A percentile compares a stretch with the other conserved stretches of the same genome.
These are phyloP conservation scores for Cucurbita pepo DNA, from an alignment of 306 rosid genomes.

Conservation along the genomic window DNA sequence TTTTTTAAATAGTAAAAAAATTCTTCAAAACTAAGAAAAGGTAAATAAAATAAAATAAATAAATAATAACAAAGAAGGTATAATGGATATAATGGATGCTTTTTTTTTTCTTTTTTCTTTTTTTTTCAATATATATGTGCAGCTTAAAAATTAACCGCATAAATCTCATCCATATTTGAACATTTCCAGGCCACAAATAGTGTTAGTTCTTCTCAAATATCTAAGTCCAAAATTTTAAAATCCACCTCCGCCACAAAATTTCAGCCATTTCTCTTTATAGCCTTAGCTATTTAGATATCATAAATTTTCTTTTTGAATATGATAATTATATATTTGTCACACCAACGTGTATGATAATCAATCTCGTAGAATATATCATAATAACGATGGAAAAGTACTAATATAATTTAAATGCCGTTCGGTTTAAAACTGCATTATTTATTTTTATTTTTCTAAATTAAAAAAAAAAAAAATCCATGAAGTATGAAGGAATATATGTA, in stretches of 20 bases:
- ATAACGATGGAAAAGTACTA: not conserved
- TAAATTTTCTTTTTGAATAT: not conserved
- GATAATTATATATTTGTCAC: not conserved
- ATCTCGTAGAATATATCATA: too few relatives aligned
- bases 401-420: not conserved
- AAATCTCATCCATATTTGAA: not conserved
- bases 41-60: too few relatives aligned
- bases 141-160: not conserved
- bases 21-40: too few relatives aligned
- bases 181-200: not conserved
- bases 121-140: too few relatives aligned
- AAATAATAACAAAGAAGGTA: too few relatives aligned
- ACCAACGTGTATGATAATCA: too few relatives aligned
- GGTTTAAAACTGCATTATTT: not conserved
- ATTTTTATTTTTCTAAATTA: not conserved
- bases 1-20: too few relatives aligned
- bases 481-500: not conserved
- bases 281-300: not conserved
- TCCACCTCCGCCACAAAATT: not conserved
- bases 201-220: not conserved
- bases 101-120: too few relatives aligned
- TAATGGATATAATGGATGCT: too few relatives aligned
- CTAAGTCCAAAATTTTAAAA: not conserved
- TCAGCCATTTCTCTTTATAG: not conserved
- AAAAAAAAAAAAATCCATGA: not conserved